These are phyloP conservation scores for Chenopodium suecicum DNA, from an alignment of 148 eudicot species.

Conservation along the genomic window DNA sequence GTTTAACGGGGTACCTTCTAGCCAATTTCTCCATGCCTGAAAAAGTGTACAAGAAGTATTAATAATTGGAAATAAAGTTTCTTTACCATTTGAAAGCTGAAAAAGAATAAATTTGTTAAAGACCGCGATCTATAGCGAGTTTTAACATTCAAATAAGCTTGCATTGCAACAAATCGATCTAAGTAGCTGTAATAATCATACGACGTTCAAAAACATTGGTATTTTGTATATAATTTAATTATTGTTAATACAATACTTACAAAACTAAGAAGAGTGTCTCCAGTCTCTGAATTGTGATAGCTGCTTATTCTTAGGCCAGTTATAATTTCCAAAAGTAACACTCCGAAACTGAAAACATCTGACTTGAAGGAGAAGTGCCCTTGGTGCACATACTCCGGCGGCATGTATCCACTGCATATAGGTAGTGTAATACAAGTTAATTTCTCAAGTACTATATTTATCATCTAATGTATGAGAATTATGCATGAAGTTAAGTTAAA, in stretches of 20 bases:
- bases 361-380: constrained; percentile 48
- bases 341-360: constrained; percentile 52
- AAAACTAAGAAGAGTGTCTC: constrained; percentile 33
- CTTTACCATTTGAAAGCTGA: no score
- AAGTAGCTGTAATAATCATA: no score
- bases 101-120: no score
- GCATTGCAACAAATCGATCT: no score
- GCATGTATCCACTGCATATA: constrained; percentile 50
- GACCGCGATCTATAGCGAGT: no score
- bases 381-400: constrained; percentile 42
- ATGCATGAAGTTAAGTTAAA: background rate
- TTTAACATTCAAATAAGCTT: no score
- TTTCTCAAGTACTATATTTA: no score
- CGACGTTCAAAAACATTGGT: no score
- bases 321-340: constrained; percentile 44
- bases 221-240: background rate
- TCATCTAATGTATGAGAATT: no score
- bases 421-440: background rate
- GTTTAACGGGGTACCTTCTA: constrained; percentile 27
- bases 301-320: constrained; percentile 31
- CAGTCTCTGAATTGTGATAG: constrained; percentile 19
- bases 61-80: no score
- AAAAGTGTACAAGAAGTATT: background rate
- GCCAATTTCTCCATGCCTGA: constrained; percentile 53
- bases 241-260: constrained; percentile 28